Base-by-base conservation (phyloP, 805 yeast species). In the Yamadazyma laniorum region DNA sequence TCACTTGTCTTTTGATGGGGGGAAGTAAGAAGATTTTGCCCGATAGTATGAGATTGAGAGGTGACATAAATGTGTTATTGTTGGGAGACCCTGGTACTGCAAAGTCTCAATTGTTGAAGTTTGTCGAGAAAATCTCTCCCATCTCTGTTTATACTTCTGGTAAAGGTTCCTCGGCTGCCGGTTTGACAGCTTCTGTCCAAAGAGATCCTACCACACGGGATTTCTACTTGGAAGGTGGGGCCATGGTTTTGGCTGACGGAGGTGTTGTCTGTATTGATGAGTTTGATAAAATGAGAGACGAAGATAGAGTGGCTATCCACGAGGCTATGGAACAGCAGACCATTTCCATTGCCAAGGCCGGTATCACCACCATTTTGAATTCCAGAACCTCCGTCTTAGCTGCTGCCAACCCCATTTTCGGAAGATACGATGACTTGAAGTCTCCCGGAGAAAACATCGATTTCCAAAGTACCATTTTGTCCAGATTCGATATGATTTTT, bases 251-350 rank as follows among this genome's bases (percentile, higher is more conserved):
- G 35, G 99, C 99, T 0, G 99, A 93, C 66, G 98, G 98, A 27
- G 99, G 99, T 49, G 97, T 93, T 35, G 97, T 91, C 33, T 93
- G 98, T 74, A 93, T 93, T 56, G 99, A 93, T 70, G 99, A 93
- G 74, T 93, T 93, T 58, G 99, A 93, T 63, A 93, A 93, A 71
- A 93, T 93, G 99, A 76, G 98, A 59, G 99, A 93, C 56, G 98
- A 93, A 59, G 99, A 93, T 63, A 77, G 99, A 58, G 98, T 93
- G 26, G 98, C 99, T 0, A 93, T 93, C 50, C 99, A 93, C 63
- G 99, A 93, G 71, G 99, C 99, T 9, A 93, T 93, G 99, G 99
- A 93, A 68, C 99, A 93, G 64, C 99, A 93, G 65, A 93, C 99
- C 0, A 93, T 93, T 43, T 91, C 98, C 11, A 90, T 93, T 59